Evolutionary conservation across 805 yeast genomes (phyloP).

Genomic region (Saccharomycopsis selenospora): DNA sequence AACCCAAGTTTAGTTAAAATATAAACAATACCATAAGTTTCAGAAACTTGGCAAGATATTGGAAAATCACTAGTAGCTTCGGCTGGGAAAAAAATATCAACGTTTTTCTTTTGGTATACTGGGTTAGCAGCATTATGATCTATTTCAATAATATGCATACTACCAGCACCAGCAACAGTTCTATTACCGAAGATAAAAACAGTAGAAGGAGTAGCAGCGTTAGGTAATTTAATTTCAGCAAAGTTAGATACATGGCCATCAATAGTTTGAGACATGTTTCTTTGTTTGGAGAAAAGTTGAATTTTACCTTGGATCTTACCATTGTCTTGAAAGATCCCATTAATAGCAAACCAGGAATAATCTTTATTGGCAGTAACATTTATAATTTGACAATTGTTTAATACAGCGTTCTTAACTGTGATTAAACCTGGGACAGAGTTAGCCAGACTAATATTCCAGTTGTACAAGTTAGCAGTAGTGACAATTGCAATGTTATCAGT

Average conservation of each 20-base stretch:
- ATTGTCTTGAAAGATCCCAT: slow-evolving; percentile 90
- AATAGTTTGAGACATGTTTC: slow-evolving; percentile 92
- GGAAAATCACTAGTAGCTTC: slow-evolving; percentile 97
- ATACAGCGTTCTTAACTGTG: slow-evolving; percentile 75
- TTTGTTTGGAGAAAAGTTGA: slow-evolving; percentile 80
- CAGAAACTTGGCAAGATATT: slow-evolving; percentile 78
- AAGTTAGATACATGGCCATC: slow-evolving; percentile 97
- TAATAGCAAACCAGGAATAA: slow-evolving; percentile 88
- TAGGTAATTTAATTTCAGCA: slow-evolving; percentile 66
- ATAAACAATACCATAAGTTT: slow-evolving; percentile 80
- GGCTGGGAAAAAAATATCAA: slow-evolving; percentile 92
- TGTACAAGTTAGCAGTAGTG: slow-evolving; percentile 66
- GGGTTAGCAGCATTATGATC: slow-evolving; percentile 85
- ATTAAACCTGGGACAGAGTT: slow-evolving; percentile 71
- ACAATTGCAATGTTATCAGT: slow-evolving; percentile 72
- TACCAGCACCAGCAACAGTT: slow-evolving; percentile 69
- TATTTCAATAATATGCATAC: slow-evolving; percentile 88
- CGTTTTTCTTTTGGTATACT: slow-evolving; percentile 78
- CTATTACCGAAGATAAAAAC: slow-evolving; percentile 91
- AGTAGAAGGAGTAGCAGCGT: slow-evolving; percentile 70
- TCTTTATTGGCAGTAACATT: slow-evolving; percentile 77
- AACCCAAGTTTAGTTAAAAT: slow-evolving; percentile 93
- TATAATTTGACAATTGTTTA: slow-evolving; percentile 80
- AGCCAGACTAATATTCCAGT: slow-evolving; percentile 76
- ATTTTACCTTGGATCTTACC: slow-evolving; percentile 95